Conservation (phyloP, 2,329 filamentous ascomycete genomes). For the Teratosphaeria pseudoeucalypti region DNA sequence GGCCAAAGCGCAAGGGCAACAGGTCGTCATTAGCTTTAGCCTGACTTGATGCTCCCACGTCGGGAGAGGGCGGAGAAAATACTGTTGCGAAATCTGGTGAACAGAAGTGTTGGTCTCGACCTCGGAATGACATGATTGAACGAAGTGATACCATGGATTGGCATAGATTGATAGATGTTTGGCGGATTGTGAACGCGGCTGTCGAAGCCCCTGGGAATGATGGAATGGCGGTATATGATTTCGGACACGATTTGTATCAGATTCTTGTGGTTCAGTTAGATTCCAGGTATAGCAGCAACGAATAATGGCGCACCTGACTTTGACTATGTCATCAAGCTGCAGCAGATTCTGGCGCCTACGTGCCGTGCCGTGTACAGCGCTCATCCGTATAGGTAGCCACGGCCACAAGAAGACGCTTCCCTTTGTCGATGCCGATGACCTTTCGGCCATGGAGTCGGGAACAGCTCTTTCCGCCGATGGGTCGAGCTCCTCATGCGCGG, state of each 20-base stretch:
- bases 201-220: no score
- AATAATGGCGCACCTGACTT: no score
- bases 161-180: neutral
- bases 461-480: neutral
- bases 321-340: no score
- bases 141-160: neutral
- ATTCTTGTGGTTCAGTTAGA: no score
- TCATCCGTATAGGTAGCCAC: neutral
- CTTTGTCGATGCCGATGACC: neutral
- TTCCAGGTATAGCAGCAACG: no score
- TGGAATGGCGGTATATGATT: no score
- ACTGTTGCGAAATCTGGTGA: neutral
- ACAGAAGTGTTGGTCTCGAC: neutral
- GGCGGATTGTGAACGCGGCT: neutral
- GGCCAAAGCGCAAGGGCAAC: neutral
- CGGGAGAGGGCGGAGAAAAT: neutral
- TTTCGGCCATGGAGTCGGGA: neutral
- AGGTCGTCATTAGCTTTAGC: neutral
- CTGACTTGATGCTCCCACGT: neutral
- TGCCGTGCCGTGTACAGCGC: neutral
- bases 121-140: neutral
- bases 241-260: no score
- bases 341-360: neutral
- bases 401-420: neutral
- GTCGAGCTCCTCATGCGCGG: neutral